These are phyloP conservation scores for Fusarium bactridioides DNA, from an alignment of 2,329 filamentous ascomycete genomes.

Conservation along the genomic window DNA sequence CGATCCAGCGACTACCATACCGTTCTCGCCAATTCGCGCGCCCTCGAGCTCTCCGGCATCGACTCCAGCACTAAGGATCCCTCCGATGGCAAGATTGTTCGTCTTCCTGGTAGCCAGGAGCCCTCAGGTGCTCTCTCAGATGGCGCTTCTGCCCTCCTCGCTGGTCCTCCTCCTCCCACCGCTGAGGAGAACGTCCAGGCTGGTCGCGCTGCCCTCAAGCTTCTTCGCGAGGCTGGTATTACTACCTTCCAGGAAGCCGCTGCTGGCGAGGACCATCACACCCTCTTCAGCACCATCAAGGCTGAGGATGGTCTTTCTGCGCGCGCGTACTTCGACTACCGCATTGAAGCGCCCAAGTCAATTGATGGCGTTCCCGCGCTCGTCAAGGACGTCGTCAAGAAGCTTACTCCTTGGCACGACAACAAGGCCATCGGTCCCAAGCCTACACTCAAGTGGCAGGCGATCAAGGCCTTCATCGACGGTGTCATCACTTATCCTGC, in stretches of 20 bases:
- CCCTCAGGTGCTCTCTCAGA: slow-evolving; percentile 40
- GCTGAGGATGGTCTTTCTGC: slow-evolving; percentile 30
- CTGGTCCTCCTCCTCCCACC: slow-evolving; percentile 29
- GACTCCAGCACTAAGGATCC: slow-evolving; percentile 33
- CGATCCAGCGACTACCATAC: slow-evolving; percentile 40
- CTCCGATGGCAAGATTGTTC: slow-evolving; percentile 32
- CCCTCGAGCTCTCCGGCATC: slow-evolving; percentile 36
- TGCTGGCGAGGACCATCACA: slow-evolving; percentile 9
- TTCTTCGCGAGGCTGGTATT: slow-evolving; percentile 39
- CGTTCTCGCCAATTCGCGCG: slow-evolving; percentile 36
- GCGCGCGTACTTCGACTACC: slow-evolving; percentile 41
- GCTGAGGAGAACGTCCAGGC: slow-evolving; percentile 31
- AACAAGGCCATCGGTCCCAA: slow-evolving; percentile 15
- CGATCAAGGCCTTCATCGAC: slow-evolving; percentile 41
- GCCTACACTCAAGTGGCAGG: slow-evolving; percentile 41
- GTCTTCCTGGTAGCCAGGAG: slow-evolving; percentile 38
- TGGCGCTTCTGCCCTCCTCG: slow-evolving; percentile 26
- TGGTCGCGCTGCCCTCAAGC: slow-evolving; percentile 37
- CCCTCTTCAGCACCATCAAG: slow-evolving; percentile 33
- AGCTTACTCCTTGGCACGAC: slow-evolving; percentile 18
- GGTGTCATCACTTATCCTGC: slow-evolving; percentile 42
- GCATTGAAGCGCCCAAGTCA: slow-evolving; percentile 35
- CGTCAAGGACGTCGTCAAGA: slow-evolving; percentile 18
- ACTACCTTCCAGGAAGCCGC: slow-evolving; percentile 42
- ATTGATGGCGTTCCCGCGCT: slow-evolving; percentile 9